Base-by-base conservation (phyloP, 2,329 filamentous ascomycete genomes). In the Metarhizium sp. region DNA sequence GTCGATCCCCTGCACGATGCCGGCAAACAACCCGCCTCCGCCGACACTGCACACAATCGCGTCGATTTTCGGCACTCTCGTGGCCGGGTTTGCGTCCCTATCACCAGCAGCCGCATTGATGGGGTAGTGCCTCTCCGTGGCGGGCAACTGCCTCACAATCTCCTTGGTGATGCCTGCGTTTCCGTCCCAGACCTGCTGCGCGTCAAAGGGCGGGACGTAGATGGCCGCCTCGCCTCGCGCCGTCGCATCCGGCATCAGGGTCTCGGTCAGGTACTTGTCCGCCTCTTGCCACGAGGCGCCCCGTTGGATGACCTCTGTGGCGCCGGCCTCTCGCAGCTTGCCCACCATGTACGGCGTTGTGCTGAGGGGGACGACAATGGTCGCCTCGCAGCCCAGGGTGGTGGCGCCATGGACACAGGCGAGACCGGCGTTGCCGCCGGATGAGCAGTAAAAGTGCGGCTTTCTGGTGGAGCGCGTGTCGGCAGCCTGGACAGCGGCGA, bases 21-120 rank as follows among this genome's bases (percentile, higher is more conserved):
- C 90, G 62, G 84, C 85, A 50, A 94, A 78, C n/a, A 94, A 70
- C 0, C 89, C 88, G 11, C 90, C 89, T n/a, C 89, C 89, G 4
- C 89, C 89, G 42, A 91, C 87, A 57, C 78, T 85, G 68, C 87
- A 92, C 45, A 92, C 77, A 4, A 94, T 73, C 2, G 80, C 86
- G 63, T 90, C 84, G 2, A 86, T 18, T 16, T 30, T 43, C 16
- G 51, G 42, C 16, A 6, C 40, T 7, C 36, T 11, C 38, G 13
- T 16, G 38, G 10, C 38, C 38, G 13, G 5, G 14, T 40, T 4
- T 40, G 11, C 38, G n/a, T 40, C 3, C 38, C 38, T 38, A 10
- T 36, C 18, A 38, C 25, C 38, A 18, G 64, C 30, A 87, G 87
- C 5, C 86, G 86, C 5, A 87, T 86, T 88, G 20, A 59, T 54